Base-by-base conservation (phyloP, 2,329 filamentous ascomycete genomes). In the Aspergillus awamori region DNA sequence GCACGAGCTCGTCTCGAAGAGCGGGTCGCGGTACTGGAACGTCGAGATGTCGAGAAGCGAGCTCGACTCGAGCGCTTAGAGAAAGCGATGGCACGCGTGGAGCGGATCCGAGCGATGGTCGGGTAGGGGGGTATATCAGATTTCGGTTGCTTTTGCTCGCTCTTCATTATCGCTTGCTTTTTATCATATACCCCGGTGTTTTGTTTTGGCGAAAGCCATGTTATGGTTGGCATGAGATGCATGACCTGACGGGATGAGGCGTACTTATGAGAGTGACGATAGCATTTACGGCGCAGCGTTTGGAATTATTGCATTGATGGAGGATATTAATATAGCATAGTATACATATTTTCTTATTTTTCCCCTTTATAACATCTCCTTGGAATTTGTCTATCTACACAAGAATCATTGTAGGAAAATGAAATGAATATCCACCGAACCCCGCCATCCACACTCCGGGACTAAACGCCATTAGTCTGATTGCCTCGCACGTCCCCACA, bases 21-120 rank as follows among this genome's bases (percentile, higher is more conserved):
- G 65, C 69, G 80, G 28, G 78, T 82, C 1, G 78, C 78, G 33
- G 70, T 81, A 48, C 67, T 82, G 36, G 81, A 82, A 66, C 72
- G 74, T 36, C 70, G 80, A 48, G 80, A 82, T 67, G 69, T 72
- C n/a, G 80, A 82, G 67, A 82, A 85, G 72, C 81, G 77, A 74
- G 82, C 67, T 73, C 81, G 74, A 64, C 65, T 88, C 28, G 82
- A 85, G 65, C 73, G 79, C 49, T 69, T 89, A 62, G 86, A 88
- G 74, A 81, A 82, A 69, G 76, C 85, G 8, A 78, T 87, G 67
- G 81, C 77, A 68, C 78, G 85, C 63, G 83, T 87, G 53, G 86
- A 88, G 68, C 76, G 85, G 59, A 81, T 87, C 8, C 82, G 82
- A 67, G 80, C 80, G 4, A 71, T 89, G 73, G 75, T 88, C 56